Percentiles rank a stretch among this genome's conserved stretches.
phyloP scores from a whole-genome alignment of 176 grass and related monocot species.

The Bonia amplexicaulis region DNA sequence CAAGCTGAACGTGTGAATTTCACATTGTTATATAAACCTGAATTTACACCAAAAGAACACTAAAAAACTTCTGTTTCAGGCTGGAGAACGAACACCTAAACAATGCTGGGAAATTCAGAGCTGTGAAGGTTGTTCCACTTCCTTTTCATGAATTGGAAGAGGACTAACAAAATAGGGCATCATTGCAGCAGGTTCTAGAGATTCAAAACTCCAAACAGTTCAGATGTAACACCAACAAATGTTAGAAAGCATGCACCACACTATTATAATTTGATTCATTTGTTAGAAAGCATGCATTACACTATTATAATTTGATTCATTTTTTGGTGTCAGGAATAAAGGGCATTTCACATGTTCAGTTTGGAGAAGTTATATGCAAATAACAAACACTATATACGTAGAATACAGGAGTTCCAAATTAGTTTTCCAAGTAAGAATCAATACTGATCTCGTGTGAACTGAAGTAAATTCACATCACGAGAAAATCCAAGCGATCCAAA shows the following conservation, averaged over 20 bases:
- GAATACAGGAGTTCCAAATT: slow-evolving; percentile 10
- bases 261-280: slow-evolving; percentile 33
- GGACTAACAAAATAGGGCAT: slow-evolving; percentile 28
- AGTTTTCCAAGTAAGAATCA: slow-evolving; percentile 14
- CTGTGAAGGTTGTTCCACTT: slow-evolving; percentile 65
- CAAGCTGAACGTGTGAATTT: slow-evolving; percentile 7
- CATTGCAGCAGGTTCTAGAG: slow-evolving; percentile 15
- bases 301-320: slow-evolving; percentile 32
- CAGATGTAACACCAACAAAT: slow-evolving; percentile 54
- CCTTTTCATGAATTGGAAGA: slow-evolving; percentile 72
- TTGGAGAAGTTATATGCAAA: slow-evolving; percentile 29
- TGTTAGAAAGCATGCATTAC: slow-evolving; percentile 35
- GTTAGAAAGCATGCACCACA: slow-evolving; percentile 31
- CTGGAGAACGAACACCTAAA: slow-evolving; percentile 73
- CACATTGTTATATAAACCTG: slow-evolving; percentile 5
- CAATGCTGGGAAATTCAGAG: slow-evolving; percentile 71
- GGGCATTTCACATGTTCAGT: background rate
- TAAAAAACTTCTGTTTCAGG: slow-evolving; percentile 31
- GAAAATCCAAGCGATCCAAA: background rate
- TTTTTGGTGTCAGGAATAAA: slow-evolving; percentile 41
- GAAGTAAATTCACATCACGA: background rate
- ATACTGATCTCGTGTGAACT: slow-evolving; percentile 6
- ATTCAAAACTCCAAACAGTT: slow-evolving; percentile 35
- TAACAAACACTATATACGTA: background rate
- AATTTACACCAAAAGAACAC: slow-evolving; percentile 13